phyloP scores from a whole-genome alignment of 371 early-diverging fungal species.

The Mucor piriformis region DNA sequence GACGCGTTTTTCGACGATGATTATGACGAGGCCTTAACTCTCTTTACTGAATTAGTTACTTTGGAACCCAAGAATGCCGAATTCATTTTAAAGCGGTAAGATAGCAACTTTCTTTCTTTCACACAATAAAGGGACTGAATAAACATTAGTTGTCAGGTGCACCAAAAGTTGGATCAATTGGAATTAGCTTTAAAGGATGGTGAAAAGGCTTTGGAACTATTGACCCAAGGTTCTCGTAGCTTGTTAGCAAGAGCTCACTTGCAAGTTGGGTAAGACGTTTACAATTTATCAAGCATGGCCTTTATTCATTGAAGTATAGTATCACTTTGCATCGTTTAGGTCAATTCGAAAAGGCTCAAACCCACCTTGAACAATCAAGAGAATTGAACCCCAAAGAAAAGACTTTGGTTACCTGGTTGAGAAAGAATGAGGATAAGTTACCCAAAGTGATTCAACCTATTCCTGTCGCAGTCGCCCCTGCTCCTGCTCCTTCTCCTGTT shows the following conservation, averaged over 20 bases:
- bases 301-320: constrained; percentile 24
- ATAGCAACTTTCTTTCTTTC: background rate
- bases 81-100: constrained; percentile 62
- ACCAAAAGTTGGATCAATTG: constrained; percentile 63
- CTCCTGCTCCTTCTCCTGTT: constrained; percentile 1
- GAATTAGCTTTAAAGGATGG: constrained; percentile 69
- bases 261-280: constrained; percentile 57
- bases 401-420: constrained; percentile 60
- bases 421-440: constrained; percentile 53
- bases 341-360: constrained; percentile 55
- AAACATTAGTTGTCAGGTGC: constrained; percentile 55
- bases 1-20: constrained; percentile 83
- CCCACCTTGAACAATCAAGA: constrained; percentile 54
- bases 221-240: constrained; percentile 58
- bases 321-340: constrained; percentile 59
- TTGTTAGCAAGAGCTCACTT: constrained; percentile 68
- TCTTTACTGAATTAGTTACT: constrained; percentile 79
- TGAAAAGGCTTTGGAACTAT: constrained; percentile 54
- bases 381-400: constrained; percentile 57
- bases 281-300: background rate
- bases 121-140: background rate
- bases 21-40: constrained; percentile 73
- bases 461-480: background rate
- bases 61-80: constrained; percentile 73
- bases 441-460: constrained; percentile 8